Conservation (phyloP, 768 basidiomycete genomes). For the Tephrocybe rancida region DNA sequence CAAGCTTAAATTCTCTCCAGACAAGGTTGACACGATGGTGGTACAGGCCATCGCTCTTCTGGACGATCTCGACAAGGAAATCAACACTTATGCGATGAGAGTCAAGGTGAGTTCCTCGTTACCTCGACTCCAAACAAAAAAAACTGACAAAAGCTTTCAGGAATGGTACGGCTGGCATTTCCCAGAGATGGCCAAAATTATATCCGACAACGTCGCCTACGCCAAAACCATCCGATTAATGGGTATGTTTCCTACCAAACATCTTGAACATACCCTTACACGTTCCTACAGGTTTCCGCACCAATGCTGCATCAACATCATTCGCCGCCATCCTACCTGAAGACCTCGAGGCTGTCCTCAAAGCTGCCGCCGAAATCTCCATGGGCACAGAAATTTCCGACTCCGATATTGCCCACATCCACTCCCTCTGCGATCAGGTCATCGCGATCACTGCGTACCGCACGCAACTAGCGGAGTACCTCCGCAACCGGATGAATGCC, state of each 20-base stretch:
- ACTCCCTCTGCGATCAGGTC: conserved; percentile 96
- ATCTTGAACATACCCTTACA: background rate
- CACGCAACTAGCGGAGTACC: conserved; percentile 92
- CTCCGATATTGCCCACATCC: conserved; percentile 94
- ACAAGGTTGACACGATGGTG: conserved; percentile 99
- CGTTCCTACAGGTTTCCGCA: conserved; percentile 75
- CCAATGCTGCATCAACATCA: conserved; percentile 84
- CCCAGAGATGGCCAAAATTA: conserved; percentile 99
- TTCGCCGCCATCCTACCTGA: conserved; percentile 93
- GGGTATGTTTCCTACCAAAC: conserved; percentile 58
- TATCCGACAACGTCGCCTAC: conserved; percentile 95
- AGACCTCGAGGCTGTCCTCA: conserved; percentile 93
- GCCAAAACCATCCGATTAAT: conserved; percentile 91
- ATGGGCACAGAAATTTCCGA: conserved; percentile 99
- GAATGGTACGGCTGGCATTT: conserved; percentile 99
- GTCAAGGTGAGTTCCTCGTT: conserved; percentile 75
- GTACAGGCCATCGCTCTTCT: conserved; percentile 97
- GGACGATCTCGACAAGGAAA: conserved; percentile 99
- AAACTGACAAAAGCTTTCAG: conserved; percentile 39
- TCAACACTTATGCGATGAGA: conserved; percentile 99
- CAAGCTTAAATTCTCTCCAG: conserved; percentile 99
- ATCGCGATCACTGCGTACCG: conserved; percentile 96
- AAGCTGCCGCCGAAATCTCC: conserved; percentile 95
- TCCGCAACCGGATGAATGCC: conserved; percentile 96
- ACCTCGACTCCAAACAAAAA: background rate